Evolutionary conservation across 1,139 yeast species (phyloP), one percentile per base, ranked within the genome.

Genomic region (Sugiyamaella neomexicana): DNA sequence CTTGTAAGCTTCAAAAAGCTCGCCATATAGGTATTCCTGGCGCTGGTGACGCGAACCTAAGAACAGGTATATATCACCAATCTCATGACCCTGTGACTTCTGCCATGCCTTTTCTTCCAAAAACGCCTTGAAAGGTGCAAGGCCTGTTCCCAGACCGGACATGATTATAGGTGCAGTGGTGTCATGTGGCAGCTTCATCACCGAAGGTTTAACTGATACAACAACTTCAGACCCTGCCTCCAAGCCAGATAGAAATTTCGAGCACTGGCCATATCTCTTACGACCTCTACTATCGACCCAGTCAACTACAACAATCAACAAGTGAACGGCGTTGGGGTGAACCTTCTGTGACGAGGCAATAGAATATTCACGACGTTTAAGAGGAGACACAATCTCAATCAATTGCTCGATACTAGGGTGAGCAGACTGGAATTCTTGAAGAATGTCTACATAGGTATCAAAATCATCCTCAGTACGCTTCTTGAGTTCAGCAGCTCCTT

Each of bases 81-180:
- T 89, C 63, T 85, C 88, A 72, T 80, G 71, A 48, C 98, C 98
- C 70, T 89, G 95, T 64, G 86, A 80, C 70, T 85, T 79, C 76
- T 93, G 98, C 91, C 95, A 89, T 65, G 87, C 81, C 77, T 90
- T 91, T 74, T 93, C 98, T 74, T 93, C 98, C 58, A 91, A 81
- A 68, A 93, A 90, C 0, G 98, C 99, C 78, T 93, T 91, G 83
- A 93, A 93, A 55, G 99, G 99, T 20, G 99, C 99, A 65, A 93
- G 80, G 60, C 99, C 99, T 55, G 99, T 93, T 74, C 99, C 99
- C 63, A 93, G 80, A 66, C 99, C 99, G 62, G 96, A 86, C 98
- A 93, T 91, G 60, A 93, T 85, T 65, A 93, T 86, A 31, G 99
- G 98, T 70, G 89, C 95, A 46, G 84, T 81, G 9, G 96, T 80